Conservation (phyloP, 306 rosid genomes). For the Spatholobus suberectus region DNA sequence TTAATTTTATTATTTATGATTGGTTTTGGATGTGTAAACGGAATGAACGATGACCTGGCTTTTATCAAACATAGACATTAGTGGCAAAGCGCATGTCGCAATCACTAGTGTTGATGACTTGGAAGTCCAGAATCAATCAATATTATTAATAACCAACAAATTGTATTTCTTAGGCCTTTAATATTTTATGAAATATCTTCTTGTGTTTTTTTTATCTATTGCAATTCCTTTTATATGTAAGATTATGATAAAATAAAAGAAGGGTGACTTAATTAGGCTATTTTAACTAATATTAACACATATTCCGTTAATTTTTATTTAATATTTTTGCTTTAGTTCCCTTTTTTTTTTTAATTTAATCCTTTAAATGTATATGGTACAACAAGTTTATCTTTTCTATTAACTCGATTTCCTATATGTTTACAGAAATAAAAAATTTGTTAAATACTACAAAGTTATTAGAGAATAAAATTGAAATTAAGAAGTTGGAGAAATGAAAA, state of each 20-base stretch:
- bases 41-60: slow-evolving; percentile 7
- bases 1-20: background rate
- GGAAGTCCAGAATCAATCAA: background rate
- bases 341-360: too few species aligned
- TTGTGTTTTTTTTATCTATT: background rate
- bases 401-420: too few species aligned
- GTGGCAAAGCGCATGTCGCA: too few species aligned
- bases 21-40: background rate
- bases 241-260: too few species aligned
- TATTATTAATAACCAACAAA: background rate
- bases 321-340: background rate
- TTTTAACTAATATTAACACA: too few species aligned
- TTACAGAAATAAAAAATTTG: too few species aligned
- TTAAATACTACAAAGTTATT: too few species aligned
- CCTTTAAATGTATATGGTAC: too few species aligned
- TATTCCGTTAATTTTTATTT: background rate
- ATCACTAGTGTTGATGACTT: background rate
- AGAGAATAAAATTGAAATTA: too few species aligned
- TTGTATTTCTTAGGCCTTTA: background rate
- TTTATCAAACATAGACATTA: too few species aligned
- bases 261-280: background rate
- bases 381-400: too few species aligned
- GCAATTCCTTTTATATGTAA: background rate
- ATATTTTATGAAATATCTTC: background rate
- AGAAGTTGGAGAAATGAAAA: too few species aligned